These are phyloP conservation scores for Mycena latifolia DNA, from an alignment of 768 basidiomycete genomes.

Conservation along the genomic window DNA sequence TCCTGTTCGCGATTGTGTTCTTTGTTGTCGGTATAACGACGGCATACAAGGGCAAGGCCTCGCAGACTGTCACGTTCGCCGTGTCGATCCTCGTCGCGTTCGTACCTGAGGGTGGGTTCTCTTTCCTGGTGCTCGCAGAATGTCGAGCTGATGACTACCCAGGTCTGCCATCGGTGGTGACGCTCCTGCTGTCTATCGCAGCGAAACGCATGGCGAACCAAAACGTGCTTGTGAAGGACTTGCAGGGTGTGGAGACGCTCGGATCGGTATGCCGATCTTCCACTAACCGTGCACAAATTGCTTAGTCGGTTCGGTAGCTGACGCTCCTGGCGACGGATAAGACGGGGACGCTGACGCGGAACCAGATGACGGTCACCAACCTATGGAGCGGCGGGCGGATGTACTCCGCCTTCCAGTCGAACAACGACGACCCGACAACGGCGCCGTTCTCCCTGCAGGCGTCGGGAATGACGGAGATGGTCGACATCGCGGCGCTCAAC, in stretches of 20 bases:
- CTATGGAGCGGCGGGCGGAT: conserved; percentile 74
- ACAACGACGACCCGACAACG: conserved; percentile 73
- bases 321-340: conserved; percentile 80
- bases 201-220: conserved; percentile 80
- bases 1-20: conserved; percentile 72
- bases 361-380: conserved; percentile 82
- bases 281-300: conserved; percentile 58
- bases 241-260: conserved; percentile 80
- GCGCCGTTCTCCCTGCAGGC: conserved; percentile 61
- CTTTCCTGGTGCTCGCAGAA: not conserved
- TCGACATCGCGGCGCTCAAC: conserved; percentile 74
- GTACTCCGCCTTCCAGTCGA: conserved; percentile 78
- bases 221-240: conserved; percentile 79
- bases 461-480: conserved; percentile 74
- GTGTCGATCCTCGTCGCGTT: conserved; percentile 65
- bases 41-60: conserved; percentile 71
- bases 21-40: conserved; percentile 76
- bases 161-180: conserved; percentile 77
- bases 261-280: conserved; percentile 48
- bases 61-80: conserved; percentile 68
- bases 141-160: conserved; percentile 40
- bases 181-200: conserved; percentile 74
- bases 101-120: conserved; percentile 50
- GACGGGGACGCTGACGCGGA: conserved; percentile 77
- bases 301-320: conserved; percentile 51